These are phyloP conservation scores for Aspergillus flavus DNA, from an alignment of 2,329 filamentous ascomycete species.

Conservation along the genomic window DNA sequence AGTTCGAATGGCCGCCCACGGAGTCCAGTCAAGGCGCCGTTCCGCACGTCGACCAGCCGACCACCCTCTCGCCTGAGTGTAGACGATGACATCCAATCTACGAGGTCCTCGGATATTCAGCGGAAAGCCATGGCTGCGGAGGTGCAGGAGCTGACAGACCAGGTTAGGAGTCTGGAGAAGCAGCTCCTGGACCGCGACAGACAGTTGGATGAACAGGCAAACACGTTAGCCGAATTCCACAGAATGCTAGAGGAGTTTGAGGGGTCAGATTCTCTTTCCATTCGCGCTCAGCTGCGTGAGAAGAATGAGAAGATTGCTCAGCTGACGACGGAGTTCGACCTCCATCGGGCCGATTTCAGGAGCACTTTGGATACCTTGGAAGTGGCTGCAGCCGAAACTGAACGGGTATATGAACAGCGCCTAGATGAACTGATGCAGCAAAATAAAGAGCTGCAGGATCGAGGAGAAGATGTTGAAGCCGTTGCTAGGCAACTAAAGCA, in stretches of 20 bases:
- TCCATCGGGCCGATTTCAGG: constrained; percentile 90
- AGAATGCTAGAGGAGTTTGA: constrained; percentile 80
- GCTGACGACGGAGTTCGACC: constrained; percentile 91
- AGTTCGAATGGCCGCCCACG: constrained; percentile 49
- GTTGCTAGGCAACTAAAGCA: constrained; percentile 92
- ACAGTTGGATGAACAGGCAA: constrained; percentile 85
- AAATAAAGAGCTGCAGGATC: constrained; percentile 77
- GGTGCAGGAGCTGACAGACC: constrained; percentile 59
- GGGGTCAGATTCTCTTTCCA: constrained; percentile 72
- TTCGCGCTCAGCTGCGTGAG: constrained; percentile 82
- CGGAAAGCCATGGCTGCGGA: constrained; percentile 31
- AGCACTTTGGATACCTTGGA: constrained; percentile 97
- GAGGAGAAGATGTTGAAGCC: constrained; percentile 85
- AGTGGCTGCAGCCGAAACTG: constrained; percentile 89
- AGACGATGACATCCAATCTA: constrained; percentile 39
- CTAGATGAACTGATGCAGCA: constrained; percentile 70
- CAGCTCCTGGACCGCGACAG: constrained; percentile 82
- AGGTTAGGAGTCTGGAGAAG: constrained; percentile 70
- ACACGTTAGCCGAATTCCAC: constrained; percentile 86
- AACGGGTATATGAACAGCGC: constrained; percentile 81
- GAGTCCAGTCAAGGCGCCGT: constrained; percentile 43
- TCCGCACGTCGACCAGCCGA: constrained; percentile 38
- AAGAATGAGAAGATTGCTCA: constrained; percentile 96
- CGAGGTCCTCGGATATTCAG: constrained; percentile 34
- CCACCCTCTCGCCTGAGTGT: constrained; percentile 43